A percentile compares a stretch with the other conserved stretches of the same genome.
Conservation (phyloP, 352 stramenopile genomes). For the Globisporangium okanoganense region DNA sequence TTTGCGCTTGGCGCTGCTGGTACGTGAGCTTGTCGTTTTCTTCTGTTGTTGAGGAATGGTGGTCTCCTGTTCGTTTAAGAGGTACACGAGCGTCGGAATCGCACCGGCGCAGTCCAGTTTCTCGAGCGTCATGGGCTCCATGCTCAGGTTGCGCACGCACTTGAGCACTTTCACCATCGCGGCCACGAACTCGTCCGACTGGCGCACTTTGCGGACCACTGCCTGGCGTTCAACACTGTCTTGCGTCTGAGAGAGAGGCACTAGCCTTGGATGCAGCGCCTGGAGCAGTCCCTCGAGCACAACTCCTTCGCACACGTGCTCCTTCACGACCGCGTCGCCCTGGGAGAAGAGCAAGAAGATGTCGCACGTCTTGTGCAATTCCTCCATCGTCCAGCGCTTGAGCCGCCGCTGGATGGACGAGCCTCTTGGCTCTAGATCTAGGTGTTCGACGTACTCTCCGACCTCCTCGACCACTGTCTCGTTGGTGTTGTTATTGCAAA, state of each 20-base stretch:
- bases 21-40: conserved; percentile 9
- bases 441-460: conserved; percentile 5
- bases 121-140: conserved; percentile 89
- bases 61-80: conserved; percentile 58
- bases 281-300: conserved; percentile 68
- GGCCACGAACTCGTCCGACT: conserved; percentile 46
- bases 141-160: conserved; percentile 86
- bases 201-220: conserved; percentile 16
- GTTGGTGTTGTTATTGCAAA: conserved; percentile 14
- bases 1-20: conserved; percentile 41
- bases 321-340: conserved; percentile 89
- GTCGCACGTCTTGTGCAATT: conserved; percentile 82
- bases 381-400: conserved; percentile 49
- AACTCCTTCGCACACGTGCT: conserved; percentile 87
- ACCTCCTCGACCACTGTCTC: conserved; percentile 9
- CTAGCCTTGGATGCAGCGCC: conserved; percentile 38
- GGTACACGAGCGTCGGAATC: conserved; percentile 78
- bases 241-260: conserved; percentile 7
- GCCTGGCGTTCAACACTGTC: conserved; percentile 8
- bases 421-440: neutral
- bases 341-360: conserved; percentile 91
- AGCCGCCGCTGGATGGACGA: conserved; percentile 6
- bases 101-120: conserved; percentile 85
- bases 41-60: conserved; percentile 6
- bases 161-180: conserved; percentile 83